A percentile compares a stretch with the other conserved stretches of the same genome.
Conservation (phyloP, 495 filamentous ascomycete species). For the Daldinia childiae region DNA sequence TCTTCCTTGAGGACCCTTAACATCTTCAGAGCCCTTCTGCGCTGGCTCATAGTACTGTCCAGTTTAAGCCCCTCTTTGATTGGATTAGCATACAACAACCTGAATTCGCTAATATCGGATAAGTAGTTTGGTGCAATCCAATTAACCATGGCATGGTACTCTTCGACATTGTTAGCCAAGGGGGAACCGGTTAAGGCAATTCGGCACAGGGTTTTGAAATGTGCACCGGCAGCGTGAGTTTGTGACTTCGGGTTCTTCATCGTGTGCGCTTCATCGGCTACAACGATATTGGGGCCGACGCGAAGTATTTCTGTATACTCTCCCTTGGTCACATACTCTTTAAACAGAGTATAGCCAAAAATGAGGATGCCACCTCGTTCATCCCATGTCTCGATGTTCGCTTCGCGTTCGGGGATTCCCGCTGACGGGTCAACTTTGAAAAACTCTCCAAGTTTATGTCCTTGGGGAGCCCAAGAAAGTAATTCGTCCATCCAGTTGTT, state of each 20-base stretch:
- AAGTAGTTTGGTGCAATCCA: conserved; percentile 87
- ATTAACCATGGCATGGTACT: conserved; percentile 87
- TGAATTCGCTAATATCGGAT: conserved; percentile 72
- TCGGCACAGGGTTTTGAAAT: conserved; percentile 73
- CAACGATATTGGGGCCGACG: conserved; percentile 73
- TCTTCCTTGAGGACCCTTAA: conserved; percentile 75
- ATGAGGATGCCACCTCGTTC: conserved; percentile 75
- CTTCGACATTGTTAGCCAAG: conserved; percentile 79
- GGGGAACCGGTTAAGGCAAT: conserved; percentile 92
- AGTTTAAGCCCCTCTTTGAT: conserved; percentile 74
- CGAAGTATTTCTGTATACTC: conserved; percentile 57
- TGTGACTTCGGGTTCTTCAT: conserved; percentile 70
- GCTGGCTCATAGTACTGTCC: conserved; percentile 66
- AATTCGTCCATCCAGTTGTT: conserved; percentile 89
- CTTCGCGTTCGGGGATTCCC: conserved; percentile 47
- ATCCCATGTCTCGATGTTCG: conserved; percentile 66
- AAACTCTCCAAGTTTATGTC: conserved; percentile 59
- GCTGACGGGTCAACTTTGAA: conserved; percentile 57
- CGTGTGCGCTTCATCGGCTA: conserved; percentile 87
- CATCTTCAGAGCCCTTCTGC: conserved; percentile 68
- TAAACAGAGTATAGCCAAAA: conserved; percentile 76
- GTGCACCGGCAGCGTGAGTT: conserved; percentile 61
- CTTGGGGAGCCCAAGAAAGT: conserved; percentile 68
- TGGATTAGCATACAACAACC: conserved; percentile 70
- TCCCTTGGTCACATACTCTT: conserved; percentile 39